Evolutionary conservation across 371 early-diverging fungal genomes (phyloP).

Genomic region (Mortierella sp.): DNA sequence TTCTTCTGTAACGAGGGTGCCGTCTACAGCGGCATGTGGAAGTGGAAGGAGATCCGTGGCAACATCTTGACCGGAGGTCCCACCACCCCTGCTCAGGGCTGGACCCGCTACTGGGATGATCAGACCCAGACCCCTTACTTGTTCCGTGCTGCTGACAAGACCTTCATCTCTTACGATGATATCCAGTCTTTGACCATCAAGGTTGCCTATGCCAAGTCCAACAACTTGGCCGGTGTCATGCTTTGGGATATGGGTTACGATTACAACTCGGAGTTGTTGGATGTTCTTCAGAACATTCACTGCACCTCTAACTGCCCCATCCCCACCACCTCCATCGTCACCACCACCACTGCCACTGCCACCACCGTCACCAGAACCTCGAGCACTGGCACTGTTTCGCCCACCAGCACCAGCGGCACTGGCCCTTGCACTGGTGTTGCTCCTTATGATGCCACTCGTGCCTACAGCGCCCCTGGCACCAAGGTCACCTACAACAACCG

Average conservation of each 20-base stretch:
- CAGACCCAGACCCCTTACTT: conserved; percentile 51
- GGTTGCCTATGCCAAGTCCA: conserved; percentile 61
- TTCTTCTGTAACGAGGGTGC: conserved; percentile 52
- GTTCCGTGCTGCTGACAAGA: conserved; percentile 56
- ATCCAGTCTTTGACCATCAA: conserved; percentile 68
- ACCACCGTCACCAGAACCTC: conserved; percentile 2
- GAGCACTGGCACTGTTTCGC: background rate
- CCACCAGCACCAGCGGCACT: conserved; percentile 7
- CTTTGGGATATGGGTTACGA: conserved; percentile 66
- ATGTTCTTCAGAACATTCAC: conserved; percentile 58
- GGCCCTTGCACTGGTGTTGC: conserved; percentile 32
- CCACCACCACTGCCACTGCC: conserved; percentile 11
- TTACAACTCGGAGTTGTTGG: conserved; percentile 66
- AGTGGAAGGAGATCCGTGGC: conserved; percentile 74
- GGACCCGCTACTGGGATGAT: conserved; percentile 50
- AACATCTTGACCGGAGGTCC: conserved; percentile 51
- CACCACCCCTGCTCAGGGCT: conserved; percentile 51
- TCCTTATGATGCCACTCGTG: conserved; percentile 25
- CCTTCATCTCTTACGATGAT: conserved; percentile 78
- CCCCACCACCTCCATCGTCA: conserved; percentile 15
- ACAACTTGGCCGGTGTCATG: conserved; percentile 72
- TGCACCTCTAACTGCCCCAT: conserved; percentile 44
- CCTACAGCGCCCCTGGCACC: conserved; percentile 25
- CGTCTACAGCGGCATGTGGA: conserved; percentile 66
- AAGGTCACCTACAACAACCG: conserved; percentile 54